phyloP scores from a whole-genome alignment of 352 stramenopile species.

The Thalassiosira livingstoniorum region DNA sequence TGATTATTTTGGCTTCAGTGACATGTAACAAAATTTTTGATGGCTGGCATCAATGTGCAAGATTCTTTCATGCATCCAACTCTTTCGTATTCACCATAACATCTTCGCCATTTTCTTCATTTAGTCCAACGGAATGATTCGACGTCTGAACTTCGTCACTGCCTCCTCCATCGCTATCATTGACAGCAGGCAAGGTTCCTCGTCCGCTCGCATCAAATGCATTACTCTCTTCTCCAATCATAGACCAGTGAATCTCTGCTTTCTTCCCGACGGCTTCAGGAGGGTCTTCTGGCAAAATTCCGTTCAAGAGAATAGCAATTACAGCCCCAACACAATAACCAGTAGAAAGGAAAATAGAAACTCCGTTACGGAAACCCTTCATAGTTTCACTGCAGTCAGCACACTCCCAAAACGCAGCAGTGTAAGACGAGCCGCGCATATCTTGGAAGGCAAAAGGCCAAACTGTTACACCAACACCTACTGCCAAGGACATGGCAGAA shows the following conservation, averaged over 20 bases:
- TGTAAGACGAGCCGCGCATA: slow-evolving; percentile 70
- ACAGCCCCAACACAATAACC: slow-evolving; percentile 80
- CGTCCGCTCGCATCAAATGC: background rate
- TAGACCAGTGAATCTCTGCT: slow-evolving; percentile 13
- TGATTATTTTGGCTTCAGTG: too few species aligned
- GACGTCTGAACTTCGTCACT: too few species aligned
- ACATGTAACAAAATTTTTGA: too few species aligned
- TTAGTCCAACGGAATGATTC: too few species aligned
- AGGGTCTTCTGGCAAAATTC: slow-evolving; percentile 72
- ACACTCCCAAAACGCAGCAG: slow-evolving; percentile 76
- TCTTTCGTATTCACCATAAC: too few species aligned
- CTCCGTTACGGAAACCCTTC: slow-evolving; percentile 68
- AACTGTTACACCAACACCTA: slow-evolving; percentile 78
- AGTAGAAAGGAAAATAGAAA: slow-evolving; percentile 81
- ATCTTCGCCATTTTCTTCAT: too few species aligned
- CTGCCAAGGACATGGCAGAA: slow-evolving; percentile 65
- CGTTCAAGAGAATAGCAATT: slow-evolving; percentile 76
- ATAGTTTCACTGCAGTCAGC: slow-evolving; percentile 66
- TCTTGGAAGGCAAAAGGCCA: slow-evolving; percentile 72
- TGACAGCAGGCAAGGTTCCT: too few species aligned
- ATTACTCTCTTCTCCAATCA: slow-evolving; percentile 9
- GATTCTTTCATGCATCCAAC: too few species aligned
- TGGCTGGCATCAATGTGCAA: too few species aligned
- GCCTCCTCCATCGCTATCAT: too few species aligned
- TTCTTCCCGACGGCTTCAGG: slow-evolving; percentile 31